These are phyloP conservation scores for Fusarium pseudoanthophilum DNA, from an alignment of 2,329 filamentous ascomycete species.

Conservation along the genomic window DNA sequence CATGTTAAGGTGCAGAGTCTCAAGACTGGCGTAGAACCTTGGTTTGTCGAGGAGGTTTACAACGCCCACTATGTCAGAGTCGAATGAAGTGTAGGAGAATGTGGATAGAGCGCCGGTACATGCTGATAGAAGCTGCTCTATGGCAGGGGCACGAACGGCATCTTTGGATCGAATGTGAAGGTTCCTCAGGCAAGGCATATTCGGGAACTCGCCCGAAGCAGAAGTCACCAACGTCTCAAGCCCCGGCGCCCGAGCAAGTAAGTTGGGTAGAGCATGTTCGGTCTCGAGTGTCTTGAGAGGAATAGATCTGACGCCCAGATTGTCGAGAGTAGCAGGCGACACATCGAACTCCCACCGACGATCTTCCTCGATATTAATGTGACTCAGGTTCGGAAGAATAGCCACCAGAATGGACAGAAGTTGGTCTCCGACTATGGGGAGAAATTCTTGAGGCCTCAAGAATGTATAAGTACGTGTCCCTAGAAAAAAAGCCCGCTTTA, in stretches of 20 bases:
- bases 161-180: background rate
- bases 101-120: background rate
- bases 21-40: background rate
- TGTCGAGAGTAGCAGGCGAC: background rate
- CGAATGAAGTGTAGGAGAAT: background rate
- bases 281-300: background rate
- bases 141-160: accelerated
- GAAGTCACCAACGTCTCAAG: background rate
- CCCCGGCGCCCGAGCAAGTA: background rate
- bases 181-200: background rate
- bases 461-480: accelerated
- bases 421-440: background rate
- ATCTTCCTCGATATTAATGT: background rate
- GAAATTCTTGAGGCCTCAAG: accelerated
- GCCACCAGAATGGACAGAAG: background rate
- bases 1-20: background rate
- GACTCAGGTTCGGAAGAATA: background rate
- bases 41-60: background rate
- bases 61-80: background rate
- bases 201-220: accelerated
- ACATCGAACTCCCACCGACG: background rate
- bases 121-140: background rate
- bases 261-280: accelerated
- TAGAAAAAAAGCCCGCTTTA: background rate
- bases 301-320: background rate